Conservation (phyloP, 768 basidiomycete genomes). For the Lyophyllum decastes region DNA sequence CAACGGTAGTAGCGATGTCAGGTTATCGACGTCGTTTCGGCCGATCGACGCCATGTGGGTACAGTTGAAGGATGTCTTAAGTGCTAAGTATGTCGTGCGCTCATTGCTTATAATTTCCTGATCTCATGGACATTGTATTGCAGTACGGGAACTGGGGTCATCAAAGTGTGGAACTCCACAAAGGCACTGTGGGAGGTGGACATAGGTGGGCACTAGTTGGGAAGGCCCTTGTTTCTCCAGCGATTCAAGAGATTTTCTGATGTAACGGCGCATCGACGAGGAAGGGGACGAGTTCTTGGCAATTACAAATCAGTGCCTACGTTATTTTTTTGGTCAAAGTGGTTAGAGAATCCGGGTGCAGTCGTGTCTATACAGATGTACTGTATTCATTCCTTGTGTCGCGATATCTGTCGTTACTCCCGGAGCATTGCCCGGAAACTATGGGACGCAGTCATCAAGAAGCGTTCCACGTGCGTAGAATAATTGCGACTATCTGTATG, state of each 20-base stretch:
- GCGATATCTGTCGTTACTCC: no score
- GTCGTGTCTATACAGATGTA: no score
- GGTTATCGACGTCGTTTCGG: neutral
- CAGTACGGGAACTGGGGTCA: conserved; percentile 74
- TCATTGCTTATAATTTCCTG: conserved; percentile 13
- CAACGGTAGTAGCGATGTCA: neutral
- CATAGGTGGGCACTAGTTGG: conserved; percentile 2
- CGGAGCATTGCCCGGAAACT: no score
- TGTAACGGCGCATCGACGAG: neutral
- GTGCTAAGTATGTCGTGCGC: conserved; percentile 57
- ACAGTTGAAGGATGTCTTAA: conserved; percentile 50
- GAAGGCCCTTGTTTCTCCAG: neutral
- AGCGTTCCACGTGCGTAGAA: no score
- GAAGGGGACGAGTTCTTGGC: neutral
- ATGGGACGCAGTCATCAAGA: no score
- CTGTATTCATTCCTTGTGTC: no score
- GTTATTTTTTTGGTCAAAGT: no score
- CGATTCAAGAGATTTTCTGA: neutral
- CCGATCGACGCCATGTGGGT: conserved; percentile 48
- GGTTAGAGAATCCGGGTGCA: neutral
- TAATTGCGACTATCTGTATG: no score
- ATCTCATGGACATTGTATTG: conserved; percentile 10
- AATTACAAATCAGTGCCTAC: neutral
- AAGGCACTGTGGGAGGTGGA: conserved; percentile 47
- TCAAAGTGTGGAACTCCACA: conserved; percentile 71